phyloP scores from a whole-genome alignment of 176 grass and related monocot species.

The Phyllostachys edulis region DNA sequence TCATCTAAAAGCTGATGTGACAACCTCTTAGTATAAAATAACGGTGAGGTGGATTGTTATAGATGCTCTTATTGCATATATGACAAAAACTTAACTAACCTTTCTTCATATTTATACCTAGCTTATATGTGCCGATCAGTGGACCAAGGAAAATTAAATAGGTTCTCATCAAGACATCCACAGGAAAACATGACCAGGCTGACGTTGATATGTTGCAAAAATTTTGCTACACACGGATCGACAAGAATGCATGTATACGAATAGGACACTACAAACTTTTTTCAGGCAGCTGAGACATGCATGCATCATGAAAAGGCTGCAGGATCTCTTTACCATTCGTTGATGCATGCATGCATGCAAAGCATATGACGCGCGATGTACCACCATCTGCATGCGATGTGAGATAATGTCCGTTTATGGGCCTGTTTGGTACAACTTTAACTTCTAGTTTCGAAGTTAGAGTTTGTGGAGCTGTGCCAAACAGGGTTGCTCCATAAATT shows the following conservation, averaged over 20 bases:
- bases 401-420: background rate
- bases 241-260: background rate
- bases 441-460: too few relatives aligned
- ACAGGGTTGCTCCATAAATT: too few relatives aligned
- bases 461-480: too few relatives aligned
- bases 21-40: too few relatives aligned
- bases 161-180: slow-evolving; percentile 17
- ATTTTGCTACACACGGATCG: background rate
- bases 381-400: background rate
- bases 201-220: background rate
- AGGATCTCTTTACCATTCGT: background rate
- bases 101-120: background rate
- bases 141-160: slow-evolving; percentile 14
- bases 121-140: background rate
- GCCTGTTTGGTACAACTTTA: too few relatives aligned
- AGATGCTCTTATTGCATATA: background rate
- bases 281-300: background rate
- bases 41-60: too few relatives aligned
- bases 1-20: too few relatives aligned
- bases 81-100: too few relatives aligned
- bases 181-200: background rate
- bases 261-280: background rate
- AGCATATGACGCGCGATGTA: background rate
- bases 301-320: background rate
- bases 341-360: background rate